A percentile compares a stretch with the other conserved stretches of the same genome.
Evolutionary conservation across 2,329 filamentous ascomycete genomes (phyloP).

Genomic region (Colletotrichum chrysophilum): DNA sequence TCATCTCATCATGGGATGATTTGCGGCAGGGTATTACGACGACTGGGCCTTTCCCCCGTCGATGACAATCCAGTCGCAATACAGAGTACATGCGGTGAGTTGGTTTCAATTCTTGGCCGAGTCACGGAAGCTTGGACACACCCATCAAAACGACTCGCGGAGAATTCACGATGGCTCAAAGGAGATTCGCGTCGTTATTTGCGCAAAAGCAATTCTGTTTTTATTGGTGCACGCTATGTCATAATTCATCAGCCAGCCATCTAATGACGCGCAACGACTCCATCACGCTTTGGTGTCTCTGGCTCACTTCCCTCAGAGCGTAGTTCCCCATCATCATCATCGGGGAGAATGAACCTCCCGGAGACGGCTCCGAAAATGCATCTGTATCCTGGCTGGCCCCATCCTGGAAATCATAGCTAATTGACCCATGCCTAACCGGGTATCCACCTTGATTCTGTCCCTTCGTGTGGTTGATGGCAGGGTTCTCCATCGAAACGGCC

Average conservation of each 20-base stretch:
- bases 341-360: background rate
- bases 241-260: conserved; percentile 18
- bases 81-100: background rate
- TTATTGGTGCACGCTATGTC: background rate
- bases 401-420: conserved; percentile 12
- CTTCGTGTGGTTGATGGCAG: background rate
- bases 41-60: background rate
- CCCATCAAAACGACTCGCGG: background rate
- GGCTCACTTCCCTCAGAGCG: conserved; percentile 1
- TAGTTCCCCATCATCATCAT: conserved; percentile 2
- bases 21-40: background rate
- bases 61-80: background rate
- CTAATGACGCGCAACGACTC: conserved; percentile 16
- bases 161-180: background rate
- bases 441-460: background rate
- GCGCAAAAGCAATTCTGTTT: background rate
- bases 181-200: background rate
- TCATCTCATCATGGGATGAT: background rate
- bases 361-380: background rate
- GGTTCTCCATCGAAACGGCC: background rate
- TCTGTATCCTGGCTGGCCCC: background rate
- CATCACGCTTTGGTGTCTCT: conserved; percentile 7
- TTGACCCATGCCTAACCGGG: background rate
- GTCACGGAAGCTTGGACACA: background rate
- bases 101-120: background rate